Evolutionary conservation across 1,139 yeast genomes (phyloP).

Genomic region (Komagataea norvegica): DNA sequence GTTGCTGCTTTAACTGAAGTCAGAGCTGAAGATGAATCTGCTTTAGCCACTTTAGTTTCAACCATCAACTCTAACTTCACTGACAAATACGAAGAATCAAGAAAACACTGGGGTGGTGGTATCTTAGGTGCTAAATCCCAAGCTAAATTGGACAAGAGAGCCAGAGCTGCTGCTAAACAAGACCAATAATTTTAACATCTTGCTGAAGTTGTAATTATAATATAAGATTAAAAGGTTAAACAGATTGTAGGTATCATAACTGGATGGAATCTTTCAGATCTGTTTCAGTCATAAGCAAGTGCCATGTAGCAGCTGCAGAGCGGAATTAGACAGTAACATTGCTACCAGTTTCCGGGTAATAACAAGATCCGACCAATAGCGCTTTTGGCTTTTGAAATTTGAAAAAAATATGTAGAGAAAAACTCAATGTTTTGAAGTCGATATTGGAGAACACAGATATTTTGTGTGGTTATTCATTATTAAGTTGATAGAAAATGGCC

Average conservation of each 20-base stretch:
- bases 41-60: constrained; percentile 84
- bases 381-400: constrained; percentile 10
- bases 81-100: constrained; percentile 89
- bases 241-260: background rate
- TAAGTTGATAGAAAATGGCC: constrained; percentile 35
- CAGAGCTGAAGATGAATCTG: constrained; percentile 87
- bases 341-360: background rate
- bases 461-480: background rate
- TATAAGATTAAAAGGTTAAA: constrained; percentile 4
- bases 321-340: background rate
- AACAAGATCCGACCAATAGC: constrained; percentile 9
- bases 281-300: too few species aligned
- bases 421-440: background rate
- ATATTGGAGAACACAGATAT: background rate
- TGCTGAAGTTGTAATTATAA: constrained; percentile 6
- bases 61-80: constrained; percentile 89
- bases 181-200: constrained; percentile 9
- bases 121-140: constrained; percentile 89
- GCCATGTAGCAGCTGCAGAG: too few species aligned
- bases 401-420: constrained; percentile 4
- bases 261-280: too few species aligned
- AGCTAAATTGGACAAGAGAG: constrained; percentile 62
- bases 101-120: constrained; percentile 99
- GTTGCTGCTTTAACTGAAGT: constrained; percentile 96
- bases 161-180: constrained; percentile 37